Conservation (phyloP, 176 grass and related monocot species). For the Pontederia paniculata region DNA sequence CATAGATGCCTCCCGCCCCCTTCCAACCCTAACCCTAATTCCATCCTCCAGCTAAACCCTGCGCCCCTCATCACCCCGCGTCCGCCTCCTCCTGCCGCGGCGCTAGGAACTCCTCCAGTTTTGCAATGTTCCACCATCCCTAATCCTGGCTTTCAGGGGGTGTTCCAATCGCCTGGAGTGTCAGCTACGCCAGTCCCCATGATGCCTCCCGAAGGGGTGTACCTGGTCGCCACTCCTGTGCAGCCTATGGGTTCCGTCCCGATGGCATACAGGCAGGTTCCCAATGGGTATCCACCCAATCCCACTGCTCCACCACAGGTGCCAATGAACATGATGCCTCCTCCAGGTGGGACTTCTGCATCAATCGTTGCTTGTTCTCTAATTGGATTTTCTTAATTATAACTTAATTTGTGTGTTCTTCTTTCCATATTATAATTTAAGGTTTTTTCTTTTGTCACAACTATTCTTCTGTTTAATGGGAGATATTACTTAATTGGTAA, state of each 20-base stretch:
- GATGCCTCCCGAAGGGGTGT: slow-evolving; percentile 10
- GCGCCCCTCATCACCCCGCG: neutral
- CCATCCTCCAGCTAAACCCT: neutral
- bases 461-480: too few species aligned
- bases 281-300: slow-evolving; percentile 20
- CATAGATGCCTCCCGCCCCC: neutral
- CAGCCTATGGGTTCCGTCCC: neutral
- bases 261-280: too few species aligned
- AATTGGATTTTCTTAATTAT: neutral
- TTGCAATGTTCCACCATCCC: slow-evolving; percentile 5
- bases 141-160: slow-evolving; percentile 14
- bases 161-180: slow-evolving; percentile 35
- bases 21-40: too few species aligned
- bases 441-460: too few species aligned
- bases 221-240: neutral
- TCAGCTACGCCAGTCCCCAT: too few species aligned
- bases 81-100: slow-evolving; percentile 7
- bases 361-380: neutral
- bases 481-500: too few species aligned
- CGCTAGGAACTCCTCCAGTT: neutral
- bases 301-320: slow-evolving; percentile 8
- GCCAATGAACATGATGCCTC: too few species aligned
- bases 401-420: neutral
- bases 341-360: too few species aligned
- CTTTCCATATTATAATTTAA: neutral